These are phyloP conservation scores for Colletotrichum karsti DNA, from an alignment of 2,329 filamentous ascomycete genomes.

Conservation along the genomic window DNA sequence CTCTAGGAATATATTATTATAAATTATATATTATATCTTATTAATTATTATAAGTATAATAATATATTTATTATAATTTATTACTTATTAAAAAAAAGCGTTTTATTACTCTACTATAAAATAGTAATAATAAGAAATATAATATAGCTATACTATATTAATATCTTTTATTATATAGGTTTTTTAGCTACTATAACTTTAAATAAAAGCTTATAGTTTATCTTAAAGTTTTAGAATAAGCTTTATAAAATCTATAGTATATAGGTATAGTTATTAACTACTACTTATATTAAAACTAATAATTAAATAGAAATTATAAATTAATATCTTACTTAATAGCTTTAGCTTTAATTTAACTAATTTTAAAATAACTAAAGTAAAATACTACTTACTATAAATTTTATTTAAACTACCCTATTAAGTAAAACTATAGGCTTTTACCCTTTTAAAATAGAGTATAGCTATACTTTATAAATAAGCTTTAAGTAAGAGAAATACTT, in stretches of 20 bases:
- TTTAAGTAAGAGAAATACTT: no score
- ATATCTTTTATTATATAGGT: no score
- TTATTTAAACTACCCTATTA: no score
- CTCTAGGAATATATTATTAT: background rate
- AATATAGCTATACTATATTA: background rate
- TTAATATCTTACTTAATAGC: no score
- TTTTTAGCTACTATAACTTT: no score
- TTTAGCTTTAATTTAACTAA: background rate
- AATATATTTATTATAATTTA: background rate
- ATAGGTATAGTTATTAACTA: no score
- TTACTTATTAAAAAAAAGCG: background rate
- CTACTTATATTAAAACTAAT: no score
- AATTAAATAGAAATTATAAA: background rate
- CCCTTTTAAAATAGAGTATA: no score
- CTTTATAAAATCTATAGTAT: background rate
- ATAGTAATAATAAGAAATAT: background rate
- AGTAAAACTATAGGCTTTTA: no score
- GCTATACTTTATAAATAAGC: no score
- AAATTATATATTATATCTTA: background rate
- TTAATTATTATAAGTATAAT: background rate
- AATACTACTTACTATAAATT: background rate
- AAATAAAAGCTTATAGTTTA: background rate
- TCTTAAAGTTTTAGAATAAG: background rate
- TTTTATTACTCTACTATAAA: background rate
- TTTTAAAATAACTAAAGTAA: background rate